Evolutionary conservation across 2,329 filamentous ascomycete species (phyloP), one percentile per base, ranked within the genome.

Genomic region (Phialophora macrospora): DNA sequence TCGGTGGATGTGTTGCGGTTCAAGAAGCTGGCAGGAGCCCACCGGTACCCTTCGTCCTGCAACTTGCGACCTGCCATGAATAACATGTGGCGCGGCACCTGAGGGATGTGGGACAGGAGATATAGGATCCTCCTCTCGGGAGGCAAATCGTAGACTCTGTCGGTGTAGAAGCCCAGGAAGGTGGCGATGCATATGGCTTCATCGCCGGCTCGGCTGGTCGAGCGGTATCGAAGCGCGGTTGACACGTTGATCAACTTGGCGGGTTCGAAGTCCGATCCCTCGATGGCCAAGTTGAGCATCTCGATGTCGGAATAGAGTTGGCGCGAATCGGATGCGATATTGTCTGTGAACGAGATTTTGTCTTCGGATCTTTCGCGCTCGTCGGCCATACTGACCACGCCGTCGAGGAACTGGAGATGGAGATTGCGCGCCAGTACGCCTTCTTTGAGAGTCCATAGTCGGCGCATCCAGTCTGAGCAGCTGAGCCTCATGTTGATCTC

Each of bases 21-120:
- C 54, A 38, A 14, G 54, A 55, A 55, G 54, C 54, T 55, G 26
- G 26, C 30, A 9, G 54, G 30, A 12, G 54, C 54, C 54, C 54
- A 55, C 20, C 54, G 9, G 17, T 32, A 38, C 7, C 54, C 54
- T 5, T 30, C 26, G 20, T 30, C 30, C 5, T 1, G 30, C 30
- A 32, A 7, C 14, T 38, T 30, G 11, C 12, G 26, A 17, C 54
- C 54, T 3, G 26, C 30, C 26, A 32, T 55, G 54, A 55, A 55
- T 6, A 38, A 11, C 24, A 55, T n/a, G 30, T 38, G 26, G 11
- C 30, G 14, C 26, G 54, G 54, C 26, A 55, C 26, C 26, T 32
- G 20, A 4, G 30, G 26, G 11, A 32, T 30, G 17, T 55, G 54
- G 12, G 14, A 30, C 11, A 55, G 30, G 12, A 38, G 14, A 30